phyloP scores from a whole-genome alignment of 2,329 filamentous ascomycete species.

The Zymoseptoria pseudotritici region DNA sequence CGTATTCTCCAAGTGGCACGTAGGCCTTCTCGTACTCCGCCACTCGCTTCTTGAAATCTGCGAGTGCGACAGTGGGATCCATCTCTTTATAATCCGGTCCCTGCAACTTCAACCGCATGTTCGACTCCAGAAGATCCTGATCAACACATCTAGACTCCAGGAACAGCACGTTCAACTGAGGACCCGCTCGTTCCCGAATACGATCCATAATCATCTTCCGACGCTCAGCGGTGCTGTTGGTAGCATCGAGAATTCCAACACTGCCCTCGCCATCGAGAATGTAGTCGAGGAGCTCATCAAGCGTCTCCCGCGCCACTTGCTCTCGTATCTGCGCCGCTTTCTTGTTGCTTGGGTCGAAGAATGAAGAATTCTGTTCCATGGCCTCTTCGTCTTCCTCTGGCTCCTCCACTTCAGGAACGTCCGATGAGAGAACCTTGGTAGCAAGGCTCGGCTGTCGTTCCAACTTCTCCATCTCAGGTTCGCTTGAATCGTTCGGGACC shows the following conservation, averaged over 20 bases:
- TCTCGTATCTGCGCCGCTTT: conserved; percentile 77
- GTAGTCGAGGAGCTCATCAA: conserved; percentile 88
- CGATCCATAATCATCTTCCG: conserved; percentile 68
- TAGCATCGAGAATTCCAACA: conserved; percentile 92
- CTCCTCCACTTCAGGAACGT: conserved; percentile 9
- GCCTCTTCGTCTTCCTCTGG: conserved; percentile 35
- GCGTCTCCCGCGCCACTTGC: conserved; percentile 82
- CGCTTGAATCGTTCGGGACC: conserved; percentile 20
- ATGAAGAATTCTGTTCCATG: conserved; percentile 83
- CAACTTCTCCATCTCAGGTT: conserved; percentile 23
- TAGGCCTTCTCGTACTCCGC: conserved; percentile 92
- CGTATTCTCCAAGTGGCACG: conserved; percentile 66
- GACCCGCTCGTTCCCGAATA: conserved; percentile 74
- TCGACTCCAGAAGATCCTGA: conserved; percentile 75
- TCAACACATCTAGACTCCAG: conserved; percentile 92
- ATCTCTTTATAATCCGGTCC: conserved; percentile 95
- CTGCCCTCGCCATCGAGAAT: conserved; percentile 74
- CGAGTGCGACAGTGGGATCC: conserved; percentile 74
- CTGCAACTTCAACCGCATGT: conserved; percentile 93
- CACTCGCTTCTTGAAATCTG: conserved; percentile 88
- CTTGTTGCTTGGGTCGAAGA: conserved; percentile 87
- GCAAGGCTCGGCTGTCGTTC: conserved; percentile 13
- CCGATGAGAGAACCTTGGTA: conserved; percentile 12
- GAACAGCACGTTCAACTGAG: conserved; percentile 81
- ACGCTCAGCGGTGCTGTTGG: conserved; percentile 86